These are phyloP conservation scores for Phytophthora hybrid DNA, from an alignment of 352 stramenopile genomes.

Conservation along the genomic window DNA sequence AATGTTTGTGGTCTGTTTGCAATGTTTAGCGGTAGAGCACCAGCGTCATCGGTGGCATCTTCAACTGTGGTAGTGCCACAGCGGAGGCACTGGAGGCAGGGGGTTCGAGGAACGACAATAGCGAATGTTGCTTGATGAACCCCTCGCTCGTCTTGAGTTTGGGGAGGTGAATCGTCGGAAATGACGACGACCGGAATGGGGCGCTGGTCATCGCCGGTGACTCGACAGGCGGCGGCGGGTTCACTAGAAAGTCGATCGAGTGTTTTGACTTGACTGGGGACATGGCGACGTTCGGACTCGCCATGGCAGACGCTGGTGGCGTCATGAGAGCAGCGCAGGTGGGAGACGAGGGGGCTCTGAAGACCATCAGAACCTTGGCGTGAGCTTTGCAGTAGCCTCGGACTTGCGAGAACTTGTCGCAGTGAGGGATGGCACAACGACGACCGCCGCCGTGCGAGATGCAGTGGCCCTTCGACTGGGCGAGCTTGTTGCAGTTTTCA, in stretches of 20 bases:
- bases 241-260: constrained; percentile 67
- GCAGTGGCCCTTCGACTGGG: constrained; percentile 79
- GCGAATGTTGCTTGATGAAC: constrained; percentile 25
- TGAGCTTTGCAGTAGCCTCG: constrained; percentile 84
- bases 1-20: constrained; percentile 1
- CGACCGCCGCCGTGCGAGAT: constrained; percentile 81
- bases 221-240: constrained; percentile 29
- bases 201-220: constrained; percentile 3
- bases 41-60: constrained; percentile 25
- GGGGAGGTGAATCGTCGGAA: constrained; percentile 6
- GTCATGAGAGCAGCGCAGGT: constrained; percentile 28
- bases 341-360: constrained; percentile 38
- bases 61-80: constrained; percentile 1
- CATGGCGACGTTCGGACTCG: constrained; percentile 18
- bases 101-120: constrained; percentile 42
- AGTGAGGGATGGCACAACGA: constrained; percentile 68
- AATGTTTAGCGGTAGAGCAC: constrained; percentile 31
- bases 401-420: constrained; percentile 87
- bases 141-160: constrained; percentile 4
- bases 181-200: not conserved
- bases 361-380: constrained; percentile 64
- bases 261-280: constrained; percentile 50
- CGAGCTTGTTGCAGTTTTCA: constrained; percentile 73
- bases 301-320: constrained; percentile 8
- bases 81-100: not conserved